A percentile compares a stretch with the other conserved stretches of the same genome.
Evolutionary conservation across 2,329 filamentous ascomycete genomes (phyloP).

Genomic region (Aspergillus spinulosporus): DNA sequence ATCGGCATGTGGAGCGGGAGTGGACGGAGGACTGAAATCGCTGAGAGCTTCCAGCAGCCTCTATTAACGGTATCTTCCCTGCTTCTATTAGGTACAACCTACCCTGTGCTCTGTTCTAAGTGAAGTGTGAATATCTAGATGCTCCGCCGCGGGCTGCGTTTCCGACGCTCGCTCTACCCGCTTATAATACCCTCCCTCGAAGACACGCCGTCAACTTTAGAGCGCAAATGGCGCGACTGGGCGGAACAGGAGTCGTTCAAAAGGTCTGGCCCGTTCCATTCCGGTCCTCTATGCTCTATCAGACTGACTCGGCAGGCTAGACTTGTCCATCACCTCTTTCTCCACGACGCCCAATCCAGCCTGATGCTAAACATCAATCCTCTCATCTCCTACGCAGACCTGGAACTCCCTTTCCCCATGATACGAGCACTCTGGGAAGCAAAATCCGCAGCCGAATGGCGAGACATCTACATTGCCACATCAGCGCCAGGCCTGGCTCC

Average conservation of each 20-base stretch:
- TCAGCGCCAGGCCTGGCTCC: conserved; percentile 15
- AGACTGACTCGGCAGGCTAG: conserved; percentile 16
- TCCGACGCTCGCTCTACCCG: conserved; percentile 58
- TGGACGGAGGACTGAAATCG: conserved; percentile 60
- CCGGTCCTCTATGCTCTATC: neutral
- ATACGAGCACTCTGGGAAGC: conserved; percentile 66
- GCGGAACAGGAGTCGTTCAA: conserved; percentile 66
- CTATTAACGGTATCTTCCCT: conserved; percentile 45
- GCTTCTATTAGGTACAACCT: too few species aligned
- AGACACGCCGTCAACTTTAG: conserved; percentile 58
- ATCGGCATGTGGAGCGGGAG: conserved; percentile 61
- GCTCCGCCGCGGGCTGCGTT: conserved; percentile 59
- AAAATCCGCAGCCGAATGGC: conserved; percentile 64
- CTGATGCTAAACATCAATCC: conserved; percentile 67
- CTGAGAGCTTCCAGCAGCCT: conserved; percentile 58
- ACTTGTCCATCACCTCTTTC: conserved; percentile 64
- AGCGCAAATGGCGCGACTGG: conserved; percentile 68
- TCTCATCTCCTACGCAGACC: conserved; percentile 67
- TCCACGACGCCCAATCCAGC: conserved; percentile 66
- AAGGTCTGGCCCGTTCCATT: conserved; percentile 41
- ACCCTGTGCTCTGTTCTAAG: too few species aligned
- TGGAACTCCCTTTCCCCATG: conserved; percentile 66
- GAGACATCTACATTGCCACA: conserved; percentile 55
- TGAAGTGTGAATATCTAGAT: conserved; percentile 36
- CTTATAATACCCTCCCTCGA: conserved; percentile 52